Evolutionary conservation across 306 rosid genomes (phyloP).

Genomic region (Erythrophleum fordii): DNA sequence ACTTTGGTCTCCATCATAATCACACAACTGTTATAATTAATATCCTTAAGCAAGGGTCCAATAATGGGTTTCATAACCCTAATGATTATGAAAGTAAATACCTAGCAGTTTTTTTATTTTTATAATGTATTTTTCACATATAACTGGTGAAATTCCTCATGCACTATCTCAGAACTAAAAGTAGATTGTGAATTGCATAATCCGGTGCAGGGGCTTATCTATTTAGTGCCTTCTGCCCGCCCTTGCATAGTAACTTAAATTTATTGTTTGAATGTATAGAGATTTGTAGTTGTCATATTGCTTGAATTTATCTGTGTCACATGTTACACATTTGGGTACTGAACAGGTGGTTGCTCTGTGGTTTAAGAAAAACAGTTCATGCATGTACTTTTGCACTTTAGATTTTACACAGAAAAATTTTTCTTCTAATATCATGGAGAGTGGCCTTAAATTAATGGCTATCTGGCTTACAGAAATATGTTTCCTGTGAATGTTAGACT

Average conservation of each 20-base stretch:
- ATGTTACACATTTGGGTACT: not conserved
- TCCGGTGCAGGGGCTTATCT: not conserved
- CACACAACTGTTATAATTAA: not conserved
- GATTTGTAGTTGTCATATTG: not conserved
- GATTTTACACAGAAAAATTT: not conserved
- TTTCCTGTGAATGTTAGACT: conserved; percentile 33
- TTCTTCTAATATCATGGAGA: conserved; percentile 3
- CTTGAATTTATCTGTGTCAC: not conserved
- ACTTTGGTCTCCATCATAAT: too few species aligned
- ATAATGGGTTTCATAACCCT: not conserved
- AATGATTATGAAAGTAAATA: not conserved
- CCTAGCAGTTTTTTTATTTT: not conserved
- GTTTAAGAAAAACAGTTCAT: not conserved
- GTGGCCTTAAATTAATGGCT: conserved; percentile 15
- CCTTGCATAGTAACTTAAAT: not conserved
- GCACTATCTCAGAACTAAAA: not conserved
- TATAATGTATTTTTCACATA: not conserved
- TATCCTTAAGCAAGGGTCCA: not conserved
- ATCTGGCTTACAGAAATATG: conserved; percentile 28
- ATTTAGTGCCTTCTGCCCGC: not conserved
- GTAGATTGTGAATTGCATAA: not conserved
- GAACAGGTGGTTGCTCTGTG: not conserved
- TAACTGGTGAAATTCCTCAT: not conserved
- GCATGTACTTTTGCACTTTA: not conserved
- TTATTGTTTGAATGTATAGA: not conserved